Percentiles rank a stretch among this genome's conserved stretches.
phyloP scores from a whole-genome alignment of 176 grass and related monocot species.

The Neostapfia colusana region DNA sequence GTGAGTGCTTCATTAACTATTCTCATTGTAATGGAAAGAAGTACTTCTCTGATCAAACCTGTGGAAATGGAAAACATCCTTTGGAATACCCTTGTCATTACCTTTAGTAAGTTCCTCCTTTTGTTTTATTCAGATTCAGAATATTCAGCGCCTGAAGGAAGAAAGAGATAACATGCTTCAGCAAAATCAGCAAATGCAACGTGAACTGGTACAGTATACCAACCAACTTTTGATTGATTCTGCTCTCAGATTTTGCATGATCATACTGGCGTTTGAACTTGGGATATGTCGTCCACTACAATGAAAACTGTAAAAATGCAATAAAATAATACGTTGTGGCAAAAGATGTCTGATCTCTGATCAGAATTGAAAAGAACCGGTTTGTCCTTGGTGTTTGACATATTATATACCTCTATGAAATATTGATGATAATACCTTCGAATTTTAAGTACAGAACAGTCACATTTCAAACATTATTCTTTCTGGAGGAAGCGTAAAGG shows the following conservation, averaged over 20 bases:
- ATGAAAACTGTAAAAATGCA: conserved; percentile 27
- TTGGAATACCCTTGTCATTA: conserved; percentile 19
- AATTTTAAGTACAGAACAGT: too few species aligned
- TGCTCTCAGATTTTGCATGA: background rate
- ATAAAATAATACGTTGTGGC: too few species aligned
- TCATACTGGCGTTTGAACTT: conserved; percentile 21
- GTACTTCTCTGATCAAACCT: conserved; percentile 17
- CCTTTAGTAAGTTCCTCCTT: conserved; percentile 27
- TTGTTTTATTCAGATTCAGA: conserved; percentile 57
- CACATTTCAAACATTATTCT: too few species aligned
- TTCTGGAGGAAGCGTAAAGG: too few species aligned
- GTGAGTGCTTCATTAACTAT: conserved; percentile 4
- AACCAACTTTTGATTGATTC: background rate
- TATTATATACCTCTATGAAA: too few species aligned
- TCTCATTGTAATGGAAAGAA: conserved; percentile 1
- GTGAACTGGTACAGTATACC: conserved; percentile 64
- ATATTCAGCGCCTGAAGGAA: conserved; percentile 73
- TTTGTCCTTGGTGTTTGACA: too few species aligned
- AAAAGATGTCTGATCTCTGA: too few species aligned
- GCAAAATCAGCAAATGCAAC: conserved; percentile 88
- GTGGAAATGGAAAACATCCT: conserved; percentile 21
- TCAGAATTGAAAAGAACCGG: too few species aligned
- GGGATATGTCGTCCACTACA: background rate
- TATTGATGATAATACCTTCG: too few species aligned
- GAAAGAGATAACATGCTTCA: conserved; percentile 80